These are phyloP conservation scores for Lenwebbia sp. DNA, from an alignment of 345 rosid species.

Conservation along the genomic window DNA sequence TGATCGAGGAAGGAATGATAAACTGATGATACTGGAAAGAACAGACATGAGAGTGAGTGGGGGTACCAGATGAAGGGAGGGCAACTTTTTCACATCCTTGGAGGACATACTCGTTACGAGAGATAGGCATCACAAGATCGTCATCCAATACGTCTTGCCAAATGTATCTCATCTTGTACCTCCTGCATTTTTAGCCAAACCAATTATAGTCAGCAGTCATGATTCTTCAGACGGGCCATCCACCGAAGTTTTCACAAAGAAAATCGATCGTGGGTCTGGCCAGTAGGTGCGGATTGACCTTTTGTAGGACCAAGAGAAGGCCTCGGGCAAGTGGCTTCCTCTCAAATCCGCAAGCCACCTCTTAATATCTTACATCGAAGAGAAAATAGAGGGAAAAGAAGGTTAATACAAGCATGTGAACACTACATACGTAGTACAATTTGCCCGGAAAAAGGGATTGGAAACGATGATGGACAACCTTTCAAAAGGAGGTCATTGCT, in stretches of 20 bases:
- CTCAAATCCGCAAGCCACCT: conserved; percentile 61
- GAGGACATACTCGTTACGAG: conserved; percentile 62
- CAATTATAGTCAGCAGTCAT: not conserved
- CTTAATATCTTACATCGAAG: conserved; percentile 37
- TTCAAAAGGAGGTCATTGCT: conserved; percentile 48
- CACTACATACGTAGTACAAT: not conserved
- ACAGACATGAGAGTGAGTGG: not conserved
- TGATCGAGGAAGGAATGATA: not conserved
- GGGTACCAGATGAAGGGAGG: not conserved
- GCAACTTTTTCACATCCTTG: conserved; percentile 48
- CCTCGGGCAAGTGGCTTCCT: conserved; percentile 58
- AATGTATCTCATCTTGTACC: conserved; percentile 50
- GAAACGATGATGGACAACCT: conserved; percentile 17
- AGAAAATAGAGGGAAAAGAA: not conserved
- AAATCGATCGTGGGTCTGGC: not conserved
- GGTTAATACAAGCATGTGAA: not conserved
- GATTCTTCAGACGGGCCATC: not conserved
- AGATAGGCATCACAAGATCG: conserved; percentile 66
- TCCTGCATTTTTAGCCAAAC: conserved; percentile 19
- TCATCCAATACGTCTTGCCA: conserved; percentile 78
- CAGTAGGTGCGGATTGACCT: conserved; percentile 19
- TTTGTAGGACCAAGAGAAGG: conserved; percentile 70
- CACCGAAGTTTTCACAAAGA: not conserved
- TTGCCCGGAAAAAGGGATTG: not conserved
- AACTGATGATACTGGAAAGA: not conserved